phyloP scores from a whole-genome alignment of 805 yeast genomes.

The Nakazawaea molendinolei region DNA sequence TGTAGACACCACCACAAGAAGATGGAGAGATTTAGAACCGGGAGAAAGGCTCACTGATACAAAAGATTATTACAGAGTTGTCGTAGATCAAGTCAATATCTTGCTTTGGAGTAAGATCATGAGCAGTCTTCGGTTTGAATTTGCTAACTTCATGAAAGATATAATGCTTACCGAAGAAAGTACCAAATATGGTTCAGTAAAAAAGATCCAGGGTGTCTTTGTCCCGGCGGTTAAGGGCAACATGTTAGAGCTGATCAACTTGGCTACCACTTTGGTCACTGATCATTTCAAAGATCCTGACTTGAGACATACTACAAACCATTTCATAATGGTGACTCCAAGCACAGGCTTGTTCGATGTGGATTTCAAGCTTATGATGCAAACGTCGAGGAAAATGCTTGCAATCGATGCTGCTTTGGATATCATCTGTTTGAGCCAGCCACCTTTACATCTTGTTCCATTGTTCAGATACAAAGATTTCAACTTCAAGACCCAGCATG shows the following conservation, averaged over 20 bases:
- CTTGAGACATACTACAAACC: conserved; percentile 84
- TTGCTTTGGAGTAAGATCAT: conserved; percentile 88
- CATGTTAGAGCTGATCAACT: conserved; percentile 75
- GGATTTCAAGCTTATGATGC: conserved; percentile 66
- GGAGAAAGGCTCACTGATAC: conserved; percentile 69
- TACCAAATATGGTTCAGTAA: conserved; percentile 25
- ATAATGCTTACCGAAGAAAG: conserved; percentile 43
- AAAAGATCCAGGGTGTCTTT: conserved; percentile 52
- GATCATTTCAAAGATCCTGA: conserved; percentile 82
- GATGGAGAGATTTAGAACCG: conserved; percentile 50
- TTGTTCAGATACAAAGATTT: conserved; percentile 64
- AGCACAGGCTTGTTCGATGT: conserved; percentile 94
- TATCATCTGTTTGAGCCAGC: conserved; percentile 79
- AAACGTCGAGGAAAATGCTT: conserved; percentile 69
- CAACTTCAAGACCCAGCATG: conserved; percentile 48
- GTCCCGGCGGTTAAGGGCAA: conserved; percentile 89
- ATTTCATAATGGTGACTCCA: conserved; percentile 80
- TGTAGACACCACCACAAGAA: conserved; percentile 47
- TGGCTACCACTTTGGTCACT: conserved; percentile 71
- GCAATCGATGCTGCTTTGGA: conserved; percentile 84
- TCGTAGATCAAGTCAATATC: conserved; percentile 89
- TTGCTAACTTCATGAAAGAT: conserved; percentile 73
- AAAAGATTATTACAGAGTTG: conserved; percentile 82
- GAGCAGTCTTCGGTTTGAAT: conserved; percentile 80
- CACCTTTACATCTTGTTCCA: conserved; percentile 91